A percentile compares a stretch with the other conserved stretches of the same genome.
phyloP scores from a whole-genome alignment of 495 filamentous ascomycete genomes.

The Tuber borchii region DNA sequence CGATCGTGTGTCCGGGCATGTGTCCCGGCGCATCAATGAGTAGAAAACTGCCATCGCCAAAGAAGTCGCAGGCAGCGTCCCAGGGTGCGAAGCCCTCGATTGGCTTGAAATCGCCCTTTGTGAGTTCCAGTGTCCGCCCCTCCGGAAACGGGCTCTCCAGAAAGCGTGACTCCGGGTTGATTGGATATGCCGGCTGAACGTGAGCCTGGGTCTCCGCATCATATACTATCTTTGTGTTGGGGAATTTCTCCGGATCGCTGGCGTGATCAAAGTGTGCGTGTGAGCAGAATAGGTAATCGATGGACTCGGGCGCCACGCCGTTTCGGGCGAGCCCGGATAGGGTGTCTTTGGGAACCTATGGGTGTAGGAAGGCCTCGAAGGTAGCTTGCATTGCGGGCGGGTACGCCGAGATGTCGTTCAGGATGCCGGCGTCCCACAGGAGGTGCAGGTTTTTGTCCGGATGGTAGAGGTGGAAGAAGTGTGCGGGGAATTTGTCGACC shows the following conservation, averaged over 20 bases:
- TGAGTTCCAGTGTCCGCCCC: conserved; percentile 44
- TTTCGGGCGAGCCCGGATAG: conserved; percentile 22
- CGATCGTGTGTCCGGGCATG: conserved; percentile 53
- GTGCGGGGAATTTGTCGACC: conserved; percentile 6
- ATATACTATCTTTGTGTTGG: conserved; percentile 50
- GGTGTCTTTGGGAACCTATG: conserved; percentile 17
- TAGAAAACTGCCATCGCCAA: conserved; percentile 56
- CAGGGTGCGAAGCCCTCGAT: conserved; percentile 8
- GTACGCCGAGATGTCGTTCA: conserved; percentile 7
- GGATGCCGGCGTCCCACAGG: conserved; percentile 19
- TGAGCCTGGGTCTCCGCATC: conserved; percentile 52
- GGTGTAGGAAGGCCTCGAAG: conserved; percentile 7
- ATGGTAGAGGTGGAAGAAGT: conserved; percentile 18
- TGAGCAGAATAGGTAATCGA: conserved; percentile 57
- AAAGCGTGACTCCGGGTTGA: conserved; percentile 44
- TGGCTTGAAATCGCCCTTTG: conserved; percentile 46
- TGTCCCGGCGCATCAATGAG: conserved; percentile 55
- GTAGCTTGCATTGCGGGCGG: neutral
- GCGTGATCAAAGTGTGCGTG: conserved; percentile 59
- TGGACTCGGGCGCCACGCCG: conserved; percentile 45
- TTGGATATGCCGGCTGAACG: conserved; percentile 51
- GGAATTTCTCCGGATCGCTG: conserved; percentile 53
- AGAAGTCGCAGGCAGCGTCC: conserved; percentile 53
- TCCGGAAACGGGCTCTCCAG: conserved; percentile 50
- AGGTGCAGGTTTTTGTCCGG: conserved; percentile 14